Conservation (phyloP, 1,284 basidiomycete species). For the Papiliotrema terrestris region DNA sequence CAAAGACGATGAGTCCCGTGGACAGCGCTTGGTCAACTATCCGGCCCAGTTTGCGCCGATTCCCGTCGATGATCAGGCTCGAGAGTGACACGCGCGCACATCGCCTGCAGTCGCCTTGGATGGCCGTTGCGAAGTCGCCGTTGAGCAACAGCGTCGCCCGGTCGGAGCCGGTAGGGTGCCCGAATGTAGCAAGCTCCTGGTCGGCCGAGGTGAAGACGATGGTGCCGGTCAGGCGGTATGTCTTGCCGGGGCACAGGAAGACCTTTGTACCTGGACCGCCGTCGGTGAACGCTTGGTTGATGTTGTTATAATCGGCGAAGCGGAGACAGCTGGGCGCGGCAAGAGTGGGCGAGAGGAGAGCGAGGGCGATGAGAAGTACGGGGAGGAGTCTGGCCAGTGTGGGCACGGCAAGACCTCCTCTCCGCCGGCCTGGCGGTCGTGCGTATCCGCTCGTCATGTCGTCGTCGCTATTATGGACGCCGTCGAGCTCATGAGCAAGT, state of each 20-base stretch:
- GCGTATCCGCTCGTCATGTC: no score
- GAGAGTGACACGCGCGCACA: slow-evolving; percentile 44
- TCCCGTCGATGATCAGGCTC: slow-evolving; percentile 47
- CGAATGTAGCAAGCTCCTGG: slow-evolving; percentile 52
- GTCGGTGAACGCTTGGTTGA: slow-evolving; percentile 44
- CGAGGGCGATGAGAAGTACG: slow-evolving; percentile 2
- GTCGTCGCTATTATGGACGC: no score
- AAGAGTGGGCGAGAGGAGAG: slow-evolving; percentile 10
- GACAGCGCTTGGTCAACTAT: slow-evolving; percentile 22
- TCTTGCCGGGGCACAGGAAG: slow-evolving; percentile 49
- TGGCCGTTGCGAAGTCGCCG: slow-evolving; percentile 35
- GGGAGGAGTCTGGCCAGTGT: slow-evolving; percentile 4
- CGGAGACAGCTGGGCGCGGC: slow-evolving; percentile 32
- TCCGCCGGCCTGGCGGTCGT: no score
- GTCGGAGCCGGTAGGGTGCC: slow-evolving; percentile 49
- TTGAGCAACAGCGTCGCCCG: slow-evolving; percentile 48
- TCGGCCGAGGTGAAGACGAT: slow-evolving; percentile 52
- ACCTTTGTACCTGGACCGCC: slow-evolving; percentile 50
- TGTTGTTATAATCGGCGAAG: slow-evolving; percentile 37
- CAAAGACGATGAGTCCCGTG: slow-evolving; percentile 42
- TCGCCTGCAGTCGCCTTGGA: slow-evolving; percentile 50
- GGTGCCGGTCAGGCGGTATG: slow-evolving; percentile 46
- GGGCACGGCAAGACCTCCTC: no score
- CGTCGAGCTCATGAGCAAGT: no score
- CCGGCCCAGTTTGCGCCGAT: slow-evolving; percentile 38